These are phyloP conservation scores for Mortierella sp. DNA, from an alignment of 371 early-diverging fungal genomes.

Conservation along the genomic window DNA sequence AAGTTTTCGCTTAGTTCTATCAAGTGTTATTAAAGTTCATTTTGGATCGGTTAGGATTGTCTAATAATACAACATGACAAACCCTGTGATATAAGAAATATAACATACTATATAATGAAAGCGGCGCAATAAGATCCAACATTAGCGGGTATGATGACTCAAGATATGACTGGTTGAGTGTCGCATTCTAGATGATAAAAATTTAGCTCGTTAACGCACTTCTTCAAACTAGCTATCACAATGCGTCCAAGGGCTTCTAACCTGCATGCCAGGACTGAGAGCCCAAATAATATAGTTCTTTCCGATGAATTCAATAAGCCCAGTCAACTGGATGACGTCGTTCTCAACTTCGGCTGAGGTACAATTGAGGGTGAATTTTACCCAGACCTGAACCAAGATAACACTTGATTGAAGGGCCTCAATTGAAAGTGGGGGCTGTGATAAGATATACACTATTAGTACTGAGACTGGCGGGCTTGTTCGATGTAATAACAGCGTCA, in stretches of 20 bases:
- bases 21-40: not conserved
- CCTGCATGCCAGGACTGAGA: constrained; percentile 57
- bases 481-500: too few relatives aligned
- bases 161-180: constrained; percentile 31
- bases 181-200: constrained; percentile 22
- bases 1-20: constrained; percentile 16
- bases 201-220: not conserved
- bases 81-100: too few relatives aligned
- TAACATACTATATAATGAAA: constrained; percentile 27
- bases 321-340: constrained; percentile 6
- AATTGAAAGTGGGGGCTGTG: constrained; percentile 37
- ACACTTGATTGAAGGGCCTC: constrained; percentile 35
- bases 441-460: not conserved
- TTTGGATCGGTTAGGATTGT: too few relatives aligned
- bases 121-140: constrained; percentile 34
- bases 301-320: constrained; percentile 20
- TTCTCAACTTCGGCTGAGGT: not conserved
- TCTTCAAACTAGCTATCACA: not conserved
- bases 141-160: constrained; percentile 41
- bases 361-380: not conserved
- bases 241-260: not conserved
- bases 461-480: not conserved
- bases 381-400: constrained; percentile 34
- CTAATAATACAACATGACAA: too few relatives aligned
- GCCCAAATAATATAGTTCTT: constrained; percentile 47